These are phyloP conservation scores for Fraxinus dipetala DNA, from an alignment of 305 asterid species.

Conservation along the genomic window DNA sequence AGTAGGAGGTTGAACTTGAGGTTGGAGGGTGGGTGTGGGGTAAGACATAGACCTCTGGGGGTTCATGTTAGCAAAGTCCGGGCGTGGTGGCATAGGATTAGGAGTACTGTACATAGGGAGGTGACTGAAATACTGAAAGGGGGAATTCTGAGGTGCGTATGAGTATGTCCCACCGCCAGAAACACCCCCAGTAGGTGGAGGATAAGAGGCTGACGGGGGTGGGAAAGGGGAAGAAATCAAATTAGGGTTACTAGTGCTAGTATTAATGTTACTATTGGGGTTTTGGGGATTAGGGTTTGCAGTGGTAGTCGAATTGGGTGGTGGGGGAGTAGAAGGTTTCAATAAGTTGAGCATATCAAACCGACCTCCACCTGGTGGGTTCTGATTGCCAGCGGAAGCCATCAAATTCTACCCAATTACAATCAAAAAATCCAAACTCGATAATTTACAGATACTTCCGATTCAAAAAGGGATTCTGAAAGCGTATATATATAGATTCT, in stretches of 20 bases:
- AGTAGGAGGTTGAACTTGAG: conserved; percentile 41
- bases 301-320: conserved; percentile 20
- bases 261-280: conserved; percentile 9
- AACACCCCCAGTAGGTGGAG: conserved; percentile 52
- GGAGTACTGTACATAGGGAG: conserved; percentile 31
- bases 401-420: conserved; percentile 21
- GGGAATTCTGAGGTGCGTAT: conserved; percentile 37
- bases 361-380: conserved; percentile 54
- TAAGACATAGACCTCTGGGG: conserved; percentile 52
- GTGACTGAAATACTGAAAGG: conserved; percentile 34
- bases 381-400: conserved; percentile 66
- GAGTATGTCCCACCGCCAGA: conserved; percentile 41
- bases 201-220: conserved; percentile 65
- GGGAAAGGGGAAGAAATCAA: conserved; percentile 43
- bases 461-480: not conserved
- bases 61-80: conserved; percentile 39
- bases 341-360: conserved; percentile 58
- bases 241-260: conserved; percentile 35
- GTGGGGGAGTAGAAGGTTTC: conserved; percentile 48
- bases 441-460: not conserved
- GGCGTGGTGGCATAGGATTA: conserved; percentile 29
- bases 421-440: not conserved
- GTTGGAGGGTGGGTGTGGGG: conserved; percentile 38
- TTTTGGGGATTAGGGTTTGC: conserved; percentile 46
- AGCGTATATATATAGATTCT: not conserved